phyloP scores from a whole-genome alignment of 768 basidiomycete species.

The Pleurotus platypus region DNA sequence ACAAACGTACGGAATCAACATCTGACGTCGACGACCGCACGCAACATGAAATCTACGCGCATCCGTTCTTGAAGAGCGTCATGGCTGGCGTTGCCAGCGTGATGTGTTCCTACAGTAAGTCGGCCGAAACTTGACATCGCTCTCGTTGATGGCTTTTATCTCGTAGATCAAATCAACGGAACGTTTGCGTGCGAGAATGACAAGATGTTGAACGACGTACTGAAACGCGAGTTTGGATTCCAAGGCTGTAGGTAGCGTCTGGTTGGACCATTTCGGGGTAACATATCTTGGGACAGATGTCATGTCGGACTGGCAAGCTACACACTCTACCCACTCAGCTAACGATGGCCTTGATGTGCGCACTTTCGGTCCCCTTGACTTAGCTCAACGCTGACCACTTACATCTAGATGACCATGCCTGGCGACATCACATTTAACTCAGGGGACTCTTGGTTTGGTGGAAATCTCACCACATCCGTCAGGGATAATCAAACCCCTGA shows the following conservation, averaged over 20 bases:
- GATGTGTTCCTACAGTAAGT: constrained; percentile 76
- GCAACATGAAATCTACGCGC: constrained; percentile 70
- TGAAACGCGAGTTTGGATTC: constrained; percentile 75
- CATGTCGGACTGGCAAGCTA: constrained; percentile 74
- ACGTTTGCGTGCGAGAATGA: constrained; percentile 77
- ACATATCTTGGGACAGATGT: constrained; percentile 34
- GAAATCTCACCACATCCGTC: constrained; percentile 64
- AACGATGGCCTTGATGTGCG: constrained; percentile 63
- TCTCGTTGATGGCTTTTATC: not conserved
- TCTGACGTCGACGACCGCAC: constrained; percentile 81
- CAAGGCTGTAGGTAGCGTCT: constrained; percentile 50
- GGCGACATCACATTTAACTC: constrained; percentile 46
- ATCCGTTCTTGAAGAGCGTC: constrained; percentile 66
- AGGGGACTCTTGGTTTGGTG: constrained; percentile 57
- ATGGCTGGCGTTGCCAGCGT: constrained; percentile 71
- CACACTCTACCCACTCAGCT: constrained; percentile 57
- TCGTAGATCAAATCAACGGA: constrained; percentile 58
- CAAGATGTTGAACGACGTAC: constrained; percentile 66
- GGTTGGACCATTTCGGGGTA: not conserved
- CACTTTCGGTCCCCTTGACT: not conserved
- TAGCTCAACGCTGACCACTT: not conserved
- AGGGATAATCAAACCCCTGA: constrained; percentile 68
- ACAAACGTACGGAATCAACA: constrained; percentile 46
- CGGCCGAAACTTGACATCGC: not conserved
- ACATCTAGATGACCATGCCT: constrained; percentile 66